Base-by-base conservation (phyloP, 495 filamentous ascomycete species). In the Parachaetomium inaequale region DNA sequence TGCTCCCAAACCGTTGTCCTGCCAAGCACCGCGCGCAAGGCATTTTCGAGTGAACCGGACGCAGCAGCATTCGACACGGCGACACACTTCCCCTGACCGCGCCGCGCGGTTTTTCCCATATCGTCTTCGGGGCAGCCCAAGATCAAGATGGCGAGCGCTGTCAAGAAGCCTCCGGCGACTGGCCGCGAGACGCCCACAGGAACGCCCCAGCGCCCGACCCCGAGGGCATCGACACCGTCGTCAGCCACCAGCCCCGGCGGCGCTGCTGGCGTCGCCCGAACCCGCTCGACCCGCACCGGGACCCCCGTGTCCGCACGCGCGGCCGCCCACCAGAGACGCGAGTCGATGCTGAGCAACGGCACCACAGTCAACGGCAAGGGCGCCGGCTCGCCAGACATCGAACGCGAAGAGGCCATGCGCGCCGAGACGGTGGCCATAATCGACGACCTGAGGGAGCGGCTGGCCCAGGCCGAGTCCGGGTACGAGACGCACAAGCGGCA, bases 401-500 rank as follows among this genome's bases (percentile, higher is more conserved):
- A 85, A 54, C 75, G 78, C 43, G 83, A 85, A 43, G 81, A 85
- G 54, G 72, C 74, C 28, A 72, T 79, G 32, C 80, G 85, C 42
- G 82, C 81, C 19, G 84, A 97, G 74, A 88, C 87, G 55, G 84
- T 91, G 23, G 86, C 90, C 5, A 76, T 92, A 43, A 82, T 98
- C 47, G 91, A 95, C 46, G 94, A 98, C 62, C 74, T 98, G 45
- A 90, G 90, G 67, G 85, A 86, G 56, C 82, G 92, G 40, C 77
- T 97, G 43, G 84, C 87, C 67, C 91, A 89, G 70, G 88, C 92
- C 15, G 93, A 97, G 72, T 81, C 74, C 5, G 82, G 84, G 19
- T 88, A 89, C 11, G 91, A 95, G 65, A 86, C 94, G 63, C 88
- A 87, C 68, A 86, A 86, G 74, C 91, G 91, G 66, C 91, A 98